Conservation (phyloP, 192 early-diverging fungal species). For the Phycomyces blakesleeanus region DNA sequence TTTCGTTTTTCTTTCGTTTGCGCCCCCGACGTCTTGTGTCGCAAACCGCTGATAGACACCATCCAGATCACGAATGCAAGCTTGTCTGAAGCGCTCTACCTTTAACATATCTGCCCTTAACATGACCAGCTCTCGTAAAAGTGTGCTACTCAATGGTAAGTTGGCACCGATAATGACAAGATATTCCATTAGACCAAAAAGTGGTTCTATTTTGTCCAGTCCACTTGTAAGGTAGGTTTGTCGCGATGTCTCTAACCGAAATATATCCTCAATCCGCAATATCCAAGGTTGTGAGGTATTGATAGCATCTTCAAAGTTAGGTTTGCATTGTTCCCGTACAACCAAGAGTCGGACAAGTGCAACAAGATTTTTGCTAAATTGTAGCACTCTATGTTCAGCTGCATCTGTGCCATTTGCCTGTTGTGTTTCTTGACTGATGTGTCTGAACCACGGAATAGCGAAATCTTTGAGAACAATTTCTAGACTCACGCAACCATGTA, state of each 20-base stretch:
- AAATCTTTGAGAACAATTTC: slow-evolving; percentile 22
- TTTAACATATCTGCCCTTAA: slow-evolving; percentile 25
- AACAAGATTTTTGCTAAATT: slow-evolving; percentile 34
- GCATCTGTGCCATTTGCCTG: slow-evolving; percentile 11
- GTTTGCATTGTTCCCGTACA: slow-evolving; percentile 26
- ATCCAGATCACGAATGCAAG: slow-evolving; percentile 31
- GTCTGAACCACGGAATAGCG: slow-evolving; percentile 24
- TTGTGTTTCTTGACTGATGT: slow-evolving; percentile 16
- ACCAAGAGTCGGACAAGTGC: slow-evolving; percentile 35
- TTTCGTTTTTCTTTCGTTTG: slow-evolving; percentile 20
- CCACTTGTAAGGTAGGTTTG: slow-evolving; percentile 22
- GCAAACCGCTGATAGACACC: slow-evolving; percentile 33
- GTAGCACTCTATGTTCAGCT: slow-evolving; percentile 13
- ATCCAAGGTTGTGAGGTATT: slow-evolving; percentile 20
- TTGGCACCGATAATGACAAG: slow-evolving; percentile 22
- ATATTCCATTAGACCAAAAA: slow-evolving; percentile 28
- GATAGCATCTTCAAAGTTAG: background rate
- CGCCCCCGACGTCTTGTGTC: slow-evolving; percentile 16
- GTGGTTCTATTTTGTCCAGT: slow-evolving; percentile 23
- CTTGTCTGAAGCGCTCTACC: slow-evolving; percentile 30
- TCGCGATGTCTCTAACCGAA: slow-evolving; percentile 14
- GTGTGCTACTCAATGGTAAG: slow-evolving; percentile 24
- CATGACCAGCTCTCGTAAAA: slow-evolving; percentile 31
- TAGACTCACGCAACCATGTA: slow-evolving; percentile 16
- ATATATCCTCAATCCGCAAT: slow-evolving; percentile 23